Percentiles rank a stretch among this genome's conserved stretches.
These are phyloP conservation scores for Coemansia sp. DNA, from an alignment of 192 early-diverging fungal species.

Conservation along the genomic window DNA sequence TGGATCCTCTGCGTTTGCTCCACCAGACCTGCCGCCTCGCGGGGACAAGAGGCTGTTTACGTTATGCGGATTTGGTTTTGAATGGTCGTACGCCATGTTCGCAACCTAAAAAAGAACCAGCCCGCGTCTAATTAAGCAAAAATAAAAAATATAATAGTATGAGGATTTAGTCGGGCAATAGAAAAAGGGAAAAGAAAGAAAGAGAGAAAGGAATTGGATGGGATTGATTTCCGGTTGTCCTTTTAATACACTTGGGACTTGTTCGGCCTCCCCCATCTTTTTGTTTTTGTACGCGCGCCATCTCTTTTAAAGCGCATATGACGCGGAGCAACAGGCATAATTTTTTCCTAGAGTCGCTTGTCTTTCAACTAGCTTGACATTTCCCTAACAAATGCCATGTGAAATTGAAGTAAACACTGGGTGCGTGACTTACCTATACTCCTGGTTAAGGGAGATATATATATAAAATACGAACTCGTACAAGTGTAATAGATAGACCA, in stretches of 20 bases:
- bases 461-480: not conserved
- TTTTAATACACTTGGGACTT: conserved; percentile 1
- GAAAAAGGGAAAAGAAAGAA: not conserved
- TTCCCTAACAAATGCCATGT: not conserved
- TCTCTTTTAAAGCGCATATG: conserved; percentile 11
- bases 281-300: conserved; percentile 1
- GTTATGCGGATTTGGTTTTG: conserved; percentile 42
- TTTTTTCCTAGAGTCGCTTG: not conserved
- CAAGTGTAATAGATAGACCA: conserved; percentile 4
- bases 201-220: not conserved
- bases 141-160: not conserved
- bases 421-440: not conserved
- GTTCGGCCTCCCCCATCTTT: not conserved
- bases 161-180: not conserved
- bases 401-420: not conserved
- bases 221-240: conserved; percentile 2
- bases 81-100: conserved; percentile 52
- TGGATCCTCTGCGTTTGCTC: conserved; percentile 7
- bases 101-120: conserved; percentile 11
- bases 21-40: conserved; percentile 28
- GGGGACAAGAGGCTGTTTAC: conserved; percentile 50
- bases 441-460: not conserved
- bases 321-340: not conserved
- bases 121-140: not conserved
- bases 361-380: not conserved